Evolutionary conservation across 345 rosid species (phyloP).

Genomic region (Passiflora organensis): DNA sequence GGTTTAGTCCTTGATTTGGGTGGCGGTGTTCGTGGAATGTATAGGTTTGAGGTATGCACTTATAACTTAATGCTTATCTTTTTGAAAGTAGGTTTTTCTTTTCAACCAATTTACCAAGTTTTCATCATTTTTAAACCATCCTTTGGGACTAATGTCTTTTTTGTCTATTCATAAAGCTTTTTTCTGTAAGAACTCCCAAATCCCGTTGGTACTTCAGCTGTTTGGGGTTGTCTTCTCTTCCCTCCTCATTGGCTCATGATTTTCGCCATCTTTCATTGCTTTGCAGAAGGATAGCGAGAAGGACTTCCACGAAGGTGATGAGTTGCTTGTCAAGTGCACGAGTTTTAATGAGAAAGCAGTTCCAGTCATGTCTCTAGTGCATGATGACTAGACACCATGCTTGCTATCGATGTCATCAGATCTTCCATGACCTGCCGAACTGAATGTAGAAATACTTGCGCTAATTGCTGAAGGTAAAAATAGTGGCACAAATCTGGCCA

Average conservation of each 20-base stretch:
- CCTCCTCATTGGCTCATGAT: neutral
- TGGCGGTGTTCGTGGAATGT: constrained; percentile 84
- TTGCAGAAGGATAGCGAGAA: constrained; percentile 43
- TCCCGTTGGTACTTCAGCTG: neutral
- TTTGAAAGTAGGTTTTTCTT: neutral
- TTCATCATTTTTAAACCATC: neutral
- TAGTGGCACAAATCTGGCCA: too few relatives aligned
- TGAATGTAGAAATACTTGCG: too few relatives aligned
- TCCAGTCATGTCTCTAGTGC: constrained; percentile 62
- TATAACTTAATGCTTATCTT: neutral
- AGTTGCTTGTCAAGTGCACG: constrained; percentile 55
- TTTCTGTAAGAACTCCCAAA: neutral
- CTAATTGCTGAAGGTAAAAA: too few relatives aligned
- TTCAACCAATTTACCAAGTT: neutral
- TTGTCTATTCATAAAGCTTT: neutral
- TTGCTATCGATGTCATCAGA: neutral
- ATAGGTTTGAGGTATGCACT: constrained; percentile 59
- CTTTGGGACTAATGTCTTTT: neutral
- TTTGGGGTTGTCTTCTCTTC: neutral
- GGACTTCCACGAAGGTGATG: constrained; percentile 50
- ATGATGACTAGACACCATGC: constrained; percentile 18
- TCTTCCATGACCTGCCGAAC: too few relatives aligned
- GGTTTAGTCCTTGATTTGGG: constrained; percentile 95
- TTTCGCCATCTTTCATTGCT: constrained; percentile 3
- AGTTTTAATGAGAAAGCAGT: constrained; percentile 74